These are phyloP conservation scores for Aspergillus sclerotialis DNA, from an alignment of 2,329 filamentous ascomycete species.

Conservation along the genomic window DNA sequence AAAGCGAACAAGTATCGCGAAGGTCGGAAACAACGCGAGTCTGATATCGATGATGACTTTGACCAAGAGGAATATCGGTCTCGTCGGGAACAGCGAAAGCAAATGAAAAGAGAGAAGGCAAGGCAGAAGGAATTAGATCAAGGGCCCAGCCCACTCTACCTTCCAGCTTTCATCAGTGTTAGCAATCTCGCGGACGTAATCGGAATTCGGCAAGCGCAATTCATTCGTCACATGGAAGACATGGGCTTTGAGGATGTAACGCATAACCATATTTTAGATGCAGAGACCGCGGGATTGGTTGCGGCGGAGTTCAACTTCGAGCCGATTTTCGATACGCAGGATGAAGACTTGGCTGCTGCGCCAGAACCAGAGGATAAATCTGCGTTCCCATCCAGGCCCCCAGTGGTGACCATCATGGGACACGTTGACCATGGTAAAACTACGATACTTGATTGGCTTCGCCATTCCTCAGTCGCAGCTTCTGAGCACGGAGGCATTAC, in stretches of 20 bases:
- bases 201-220: constrained; percentile 62
- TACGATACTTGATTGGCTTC: constrained; percentile 85
- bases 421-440: constrained; percentile 99
- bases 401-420: constrained; percentile 98
- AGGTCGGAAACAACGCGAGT: constrained; percentile 15
- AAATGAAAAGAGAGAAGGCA: constrained; percentile 37
- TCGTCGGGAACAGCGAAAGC: constrained; percentile 25
- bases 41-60: constrained; percentile 25
- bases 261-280: constrained; percentile 77
- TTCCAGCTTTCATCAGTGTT: constrained; percentile 92
- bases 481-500: constrained; percentile 95
- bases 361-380: constrained; percentile 63
- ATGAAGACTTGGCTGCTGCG: constrained; percentile 66
- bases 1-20: constrained; percentile 18
- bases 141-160: constrained; percentile 56
- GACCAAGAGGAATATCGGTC: constrained; percentile 30
- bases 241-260: constrained; percentile 85
- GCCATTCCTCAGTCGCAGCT: constrained; percentile 85
- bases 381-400: constrained; percentile 66
- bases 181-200: constrained; percentile 70
- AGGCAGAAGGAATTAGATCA: constrained; percentile 32
- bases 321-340: constrained; percentile 60
- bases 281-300: constrained; percentile 83
- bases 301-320: constrained; percentile 91
- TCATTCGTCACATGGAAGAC: constrained; percentile 68